These are phyloP conservation scores for Brasenia schreberi DNA, from an alignment of 164 flowering plant species.

Conservation along the genomic window DNA sequence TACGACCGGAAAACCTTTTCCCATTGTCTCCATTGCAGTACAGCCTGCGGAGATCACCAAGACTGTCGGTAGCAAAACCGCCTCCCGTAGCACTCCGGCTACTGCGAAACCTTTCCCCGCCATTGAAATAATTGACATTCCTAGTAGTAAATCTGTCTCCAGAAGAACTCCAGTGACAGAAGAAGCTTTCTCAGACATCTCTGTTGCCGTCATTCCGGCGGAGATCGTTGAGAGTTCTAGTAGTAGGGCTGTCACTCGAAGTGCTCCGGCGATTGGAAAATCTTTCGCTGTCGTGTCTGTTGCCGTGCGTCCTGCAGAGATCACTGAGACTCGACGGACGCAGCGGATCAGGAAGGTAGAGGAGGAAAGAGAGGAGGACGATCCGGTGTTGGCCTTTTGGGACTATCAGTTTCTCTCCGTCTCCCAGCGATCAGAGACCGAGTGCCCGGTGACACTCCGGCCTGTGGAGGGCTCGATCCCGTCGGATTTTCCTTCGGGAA, in stretches of 20 bases:
- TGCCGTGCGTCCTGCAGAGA: neutral
- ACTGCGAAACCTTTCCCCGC: too few relatives aligned
- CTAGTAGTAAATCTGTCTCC: too few relatives aligned
- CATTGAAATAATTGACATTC: too few relatives aligned
- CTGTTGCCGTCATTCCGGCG: too few relatives aligned
- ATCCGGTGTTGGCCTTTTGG: constrained; percentile 53
- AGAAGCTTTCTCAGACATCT: too few relatives aligned
- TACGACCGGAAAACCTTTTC: neutral
- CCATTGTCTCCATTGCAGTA: neutral
- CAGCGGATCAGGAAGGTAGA: neutral
- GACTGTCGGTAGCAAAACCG: too few relatives aligned
- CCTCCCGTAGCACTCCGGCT: too few relatives aligned
- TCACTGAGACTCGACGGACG: neutral
- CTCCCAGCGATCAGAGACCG: constrained; percentile 63
- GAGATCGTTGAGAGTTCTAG: too few relatives aligned
- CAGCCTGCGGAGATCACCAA: too few relatives aligned
- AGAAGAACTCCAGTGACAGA: too few relatives aligned
- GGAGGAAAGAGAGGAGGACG: neutral
- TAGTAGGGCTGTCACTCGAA: too few relatives aligned
- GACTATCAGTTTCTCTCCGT: constrained; percentile 80
- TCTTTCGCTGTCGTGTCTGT: neutral
- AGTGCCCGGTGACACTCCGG: constrained; percentile 28
- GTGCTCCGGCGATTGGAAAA: neutral
- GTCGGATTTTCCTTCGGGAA: constrained; percentile 65
- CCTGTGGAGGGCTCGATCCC: constrained; percentile 59